These are phyloP conservation scores for Copromyces sp. DNA, from an alignment of 495 filamentous ascomycete species.

Conservation along the genomic window DNA sequence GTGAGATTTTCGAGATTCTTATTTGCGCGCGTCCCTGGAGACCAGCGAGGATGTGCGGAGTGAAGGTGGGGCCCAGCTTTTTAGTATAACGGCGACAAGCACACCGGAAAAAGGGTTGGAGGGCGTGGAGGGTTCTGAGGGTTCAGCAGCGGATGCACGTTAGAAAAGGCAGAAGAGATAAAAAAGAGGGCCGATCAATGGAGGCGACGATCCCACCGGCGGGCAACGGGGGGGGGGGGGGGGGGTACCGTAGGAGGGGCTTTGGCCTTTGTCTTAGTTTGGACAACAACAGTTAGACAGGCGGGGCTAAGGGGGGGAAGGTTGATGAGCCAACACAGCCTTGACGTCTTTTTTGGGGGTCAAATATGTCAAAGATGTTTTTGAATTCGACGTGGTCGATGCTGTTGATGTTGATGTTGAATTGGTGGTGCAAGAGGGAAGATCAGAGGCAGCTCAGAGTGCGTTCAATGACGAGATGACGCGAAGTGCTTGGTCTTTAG, in stretches of 20 bases:
- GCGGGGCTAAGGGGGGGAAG: neutral
- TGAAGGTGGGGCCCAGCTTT: constrained; percentile 5
- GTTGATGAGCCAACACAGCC: neutral
- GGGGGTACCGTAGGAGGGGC: neutral
- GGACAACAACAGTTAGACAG: neutral
- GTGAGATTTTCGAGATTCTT: constrained; percentile 10
- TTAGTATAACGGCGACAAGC: neutral
- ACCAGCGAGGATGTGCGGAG: constrained; percentile 1
- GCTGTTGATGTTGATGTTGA: neutral
- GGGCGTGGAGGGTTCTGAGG: neutral
- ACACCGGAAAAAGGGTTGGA: constrained; percentile 1
- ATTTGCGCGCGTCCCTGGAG: constrained; percentile 17
- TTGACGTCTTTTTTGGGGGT: neutral
- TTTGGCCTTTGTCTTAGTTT: neutral
- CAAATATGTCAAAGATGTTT: neutral
- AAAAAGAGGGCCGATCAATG: neutral
- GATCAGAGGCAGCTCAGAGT: neutral
- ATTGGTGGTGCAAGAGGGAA: neutral
- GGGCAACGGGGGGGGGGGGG: too few relatives aligned
- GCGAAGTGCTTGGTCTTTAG: neutral
- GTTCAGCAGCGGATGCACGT: neutral
- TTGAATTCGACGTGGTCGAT: neutral
- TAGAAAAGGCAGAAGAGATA: neutral
- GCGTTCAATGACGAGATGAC: neutral
- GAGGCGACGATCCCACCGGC: neutral